Conservation (phyloP, 768 basidiomycete species). For the Melanogaster broomeanus region DNA sequence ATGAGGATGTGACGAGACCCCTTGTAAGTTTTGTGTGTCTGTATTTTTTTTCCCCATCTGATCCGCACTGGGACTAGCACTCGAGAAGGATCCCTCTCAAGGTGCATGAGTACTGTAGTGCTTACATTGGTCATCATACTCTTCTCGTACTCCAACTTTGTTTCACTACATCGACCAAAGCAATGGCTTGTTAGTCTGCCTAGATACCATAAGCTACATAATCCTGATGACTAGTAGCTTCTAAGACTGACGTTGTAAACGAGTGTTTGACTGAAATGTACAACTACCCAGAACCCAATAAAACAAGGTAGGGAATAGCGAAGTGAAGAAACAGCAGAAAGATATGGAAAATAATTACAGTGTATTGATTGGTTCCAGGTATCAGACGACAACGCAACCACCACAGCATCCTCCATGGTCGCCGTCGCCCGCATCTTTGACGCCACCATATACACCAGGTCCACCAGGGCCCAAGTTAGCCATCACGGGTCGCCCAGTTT, state of each 20-base stretch:
- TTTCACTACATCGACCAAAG: not conserved
- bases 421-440: slow-evolving; percentile 51
- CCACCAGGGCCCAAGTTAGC: slow-evolving; percentile 43
- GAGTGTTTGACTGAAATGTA: slow-evolving; percentile 6
- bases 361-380: slow-evolving; percentile 2
- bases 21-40: slow-evolving; percentile 25
- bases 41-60: not conserved
- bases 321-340: slow-evolving; percentile 3
- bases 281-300: slow-evolving; percentile 9
- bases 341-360: not conserved
- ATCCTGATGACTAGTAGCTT: too few relatives aligned
- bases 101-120: slow-evolving; percentile 15
- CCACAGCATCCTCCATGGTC: slow-evolving; percentile 63
- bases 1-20: slow-evolving; percentile 53
- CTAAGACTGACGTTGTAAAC: too few relatives aligned
- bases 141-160: not conserved
- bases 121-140: not conserved
- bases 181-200: too few relatives aligned
- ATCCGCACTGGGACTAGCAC: slow-evolving; percentile 7
- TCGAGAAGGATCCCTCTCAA: slow-evolving; percentile 28
- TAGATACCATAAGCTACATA: too few relatives aligned
- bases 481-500: slow-evolving; percentile 70
- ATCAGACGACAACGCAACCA: slow-evolving; percentile 62
- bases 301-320: too few relatives aligned
- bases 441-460: slow-evolving; percentile 13